Base-by-base conservation (phyloP, 192 early-diverging fungal genomes). In the Mortierella hygrophila region DNA sequence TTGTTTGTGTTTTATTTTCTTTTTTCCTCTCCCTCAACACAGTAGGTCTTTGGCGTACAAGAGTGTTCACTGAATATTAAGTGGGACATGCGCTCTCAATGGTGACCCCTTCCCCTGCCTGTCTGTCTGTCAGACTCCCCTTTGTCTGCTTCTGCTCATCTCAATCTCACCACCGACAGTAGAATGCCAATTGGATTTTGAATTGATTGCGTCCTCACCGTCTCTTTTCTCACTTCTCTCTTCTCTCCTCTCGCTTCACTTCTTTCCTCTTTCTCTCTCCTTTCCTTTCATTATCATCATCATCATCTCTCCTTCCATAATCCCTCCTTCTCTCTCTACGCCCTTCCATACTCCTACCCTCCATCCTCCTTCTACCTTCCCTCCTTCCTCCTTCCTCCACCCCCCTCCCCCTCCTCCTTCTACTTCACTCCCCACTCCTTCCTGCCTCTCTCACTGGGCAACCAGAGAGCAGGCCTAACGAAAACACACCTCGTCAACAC, bases 31-130 rank as follows among this genome's bases (percentile, higher is more conserved):
- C 8, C 55, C 55, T 23, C 55, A 60, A 23, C 55, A 63, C 26
- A 49, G 60, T 8, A 26, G 60, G 23, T 57, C 26, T 54, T 57
- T 49, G 15, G 47, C 47, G 47, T 20, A 49, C 47, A 49, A 49
- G 55, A n/a, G 55, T 54, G n/a, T n/a, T 26, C 55, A 29, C 9
- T 1, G 29, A 21, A 11, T 63, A 63, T 26, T 29, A 63, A 63
- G 29, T 63, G 60, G n/a, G 60, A 63, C 60, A 63, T 63, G 23
- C 60, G 60, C 60, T 63, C 60, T 63, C 60, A 63, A 63, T 63
- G 60, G 60, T 63, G 1, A 29, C 60, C 60, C 11, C 10, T n/a
- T 23, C 11, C 44, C n/a, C n/a, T n/a, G n/a, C n/a, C 7, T 44
- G 44, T 44, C 44, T 44, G 44, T 44, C 7, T 13, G 44, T 40